Evolutionary conservation across 169 alveolate species (phyloP).

Genomic region (Eimeria maxima): DNA sequence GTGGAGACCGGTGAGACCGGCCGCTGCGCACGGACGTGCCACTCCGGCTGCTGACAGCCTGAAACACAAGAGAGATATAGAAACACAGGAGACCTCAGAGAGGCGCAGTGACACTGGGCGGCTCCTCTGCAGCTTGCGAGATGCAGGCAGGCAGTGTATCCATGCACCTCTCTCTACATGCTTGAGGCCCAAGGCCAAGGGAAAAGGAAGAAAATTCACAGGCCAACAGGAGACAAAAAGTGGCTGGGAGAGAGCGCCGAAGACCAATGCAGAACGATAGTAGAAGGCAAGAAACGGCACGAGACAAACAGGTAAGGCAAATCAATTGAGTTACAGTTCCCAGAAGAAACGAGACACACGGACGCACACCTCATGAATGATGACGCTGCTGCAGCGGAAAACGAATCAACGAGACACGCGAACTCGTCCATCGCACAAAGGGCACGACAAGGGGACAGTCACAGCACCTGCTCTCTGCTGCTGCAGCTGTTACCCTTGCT

Average conservation of each 20-base stretch:
- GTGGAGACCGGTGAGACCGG: conserved; percentile 57
- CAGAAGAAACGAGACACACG: background rate
- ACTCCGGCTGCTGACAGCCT: conserved; percentile 71
- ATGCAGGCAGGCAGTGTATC: background rate
- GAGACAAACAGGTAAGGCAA: background rate
- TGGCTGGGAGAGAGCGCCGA: background rate
- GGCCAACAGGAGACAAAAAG: too few relatives aligned
- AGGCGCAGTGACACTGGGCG: background rate
- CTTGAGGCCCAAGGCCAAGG: background rate
- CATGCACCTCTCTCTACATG: background rate
- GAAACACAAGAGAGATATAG: background rate
- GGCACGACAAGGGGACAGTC: background rate
- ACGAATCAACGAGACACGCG: background rate
- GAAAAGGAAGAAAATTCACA: background rate
- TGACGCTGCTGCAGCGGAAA: background rate
- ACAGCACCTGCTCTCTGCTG: background rate
- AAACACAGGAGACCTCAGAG: background rate
- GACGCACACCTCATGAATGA: background rate
- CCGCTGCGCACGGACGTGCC: conserved; percentile 55
- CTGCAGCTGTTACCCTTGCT: conserved; percentile 43
- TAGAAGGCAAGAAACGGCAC: too few relatives aligned
- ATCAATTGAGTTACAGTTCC: background rate
- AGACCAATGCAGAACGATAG: background rate
- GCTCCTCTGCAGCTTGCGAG: background rate
- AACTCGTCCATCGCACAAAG: background rate